Evolutionary conservation across 371 early-diverging fungal species (phyloP).

Genomic region (Gilbertella persicaria): DNA sequence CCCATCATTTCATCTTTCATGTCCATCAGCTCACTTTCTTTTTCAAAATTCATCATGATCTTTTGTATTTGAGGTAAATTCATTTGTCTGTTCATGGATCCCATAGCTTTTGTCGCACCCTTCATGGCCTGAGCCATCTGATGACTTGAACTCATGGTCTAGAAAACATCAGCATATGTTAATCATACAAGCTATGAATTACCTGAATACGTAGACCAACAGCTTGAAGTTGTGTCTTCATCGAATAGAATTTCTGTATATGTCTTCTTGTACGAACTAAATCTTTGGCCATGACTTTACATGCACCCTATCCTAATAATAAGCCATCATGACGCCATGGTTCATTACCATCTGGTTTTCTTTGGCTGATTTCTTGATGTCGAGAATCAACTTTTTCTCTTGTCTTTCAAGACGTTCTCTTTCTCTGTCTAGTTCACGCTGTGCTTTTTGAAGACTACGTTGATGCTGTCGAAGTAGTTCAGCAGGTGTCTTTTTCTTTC

Average conservation of each 20-base stretch:
- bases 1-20: slow-evolving; percentile 99
- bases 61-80: slow-evolving; percentile 92
- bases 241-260: slow-evolving; percentile 93
- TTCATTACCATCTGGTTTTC: slow-evolving; percentile 89
- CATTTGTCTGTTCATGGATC: slow-evolving; percentile 92
- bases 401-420: slow-evolving; percentile 85
- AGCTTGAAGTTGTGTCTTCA: slow-evolving; percentile 95
- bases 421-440: slow-evolving; percentile 94
- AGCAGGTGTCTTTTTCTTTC: slow-evolving; percentile 79
- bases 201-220: slow-evolving; percentile 89
- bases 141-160: slow-evolving; percentile 90
- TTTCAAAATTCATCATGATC: slow-evolving; percentile 97
- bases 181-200: no score
- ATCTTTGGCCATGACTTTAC: slow-evolving; percentile 97
- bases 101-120: slow-evolving; percentile 95
- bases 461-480: slow-evolving; percentile 92
- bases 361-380: slow-evolving; percentile 92
- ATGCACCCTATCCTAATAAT: no score
- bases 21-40: slow-evolving; percentile 94
- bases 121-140: slow-evolving; percentile 96
- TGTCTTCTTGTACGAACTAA: slow-evolving; percentile 92
- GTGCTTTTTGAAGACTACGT: slow-evolving; percentile 84
- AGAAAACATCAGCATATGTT: no score
- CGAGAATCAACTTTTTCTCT: slow-evolving; percentile 92
- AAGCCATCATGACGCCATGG: no score